These are phyloP conservation scores for Vicia faba DNA, from an alignment of 306 rosid species.

Conservation along the genomic window DNA sequence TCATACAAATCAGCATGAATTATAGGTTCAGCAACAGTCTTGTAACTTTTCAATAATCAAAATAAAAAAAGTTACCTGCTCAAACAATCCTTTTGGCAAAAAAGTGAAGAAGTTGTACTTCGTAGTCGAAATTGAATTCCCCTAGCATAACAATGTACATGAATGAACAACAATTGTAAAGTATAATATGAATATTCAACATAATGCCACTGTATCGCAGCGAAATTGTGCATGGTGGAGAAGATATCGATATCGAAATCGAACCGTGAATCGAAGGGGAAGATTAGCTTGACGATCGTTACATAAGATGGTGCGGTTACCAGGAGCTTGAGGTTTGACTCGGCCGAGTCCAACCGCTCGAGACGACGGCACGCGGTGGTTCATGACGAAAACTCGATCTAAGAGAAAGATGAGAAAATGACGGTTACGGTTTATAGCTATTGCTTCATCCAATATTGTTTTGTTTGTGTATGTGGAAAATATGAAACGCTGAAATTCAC, in stretches of 20 bases:
- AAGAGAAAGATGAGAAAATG: slow-evolving; percentile 42
- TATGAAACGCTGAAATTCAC: slow-evolving; percentile 6
- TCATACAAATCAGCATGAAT: slow-evolving; percentile 7
- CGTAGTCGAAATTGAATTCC: slow-evolving; percentile 89
- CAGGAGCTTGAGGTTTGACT: slow-evolving; percentile 91
- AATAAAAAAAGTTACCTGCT: slow-evolving; percentile 66
- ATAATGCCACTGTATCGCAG: neutral
- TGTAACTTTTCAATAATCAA: neutral
- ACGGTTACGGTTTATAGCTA: neutral
- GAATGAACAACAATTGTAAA: slow-evolving; percentile 32
- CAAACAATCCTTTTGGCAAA: slow-evolving; percentile 89
- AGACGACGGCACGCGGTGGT: slow-evolving; percentile 44
- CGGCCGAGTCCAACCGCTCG: slow-evolving; percentile 76
- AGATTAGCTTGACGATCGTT: slow-evolving; percentile 78
- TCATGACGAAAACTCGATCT: slow-evolving; percentile 43
- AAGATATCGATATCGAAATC: neutral
- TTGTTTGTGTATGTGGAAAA: neutral
- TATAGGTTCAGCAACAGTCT: no score
- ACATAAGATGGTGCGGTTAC: slow-evolving; percentile 78
- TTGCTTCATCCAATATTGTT: neutral
- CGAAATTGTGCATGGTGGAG: neutral
- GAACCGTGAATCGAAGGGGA: slow-evolving; percentile 70
- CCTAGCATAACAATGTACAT: slow-evolving; percentile 59
- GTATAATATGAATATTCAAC: slow-evolving; percentile 6
- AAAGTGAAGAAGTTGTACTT: slow-evolving; percentile 85